Conservation (phyloP, 78 protist genomes). For the Dictyostelium capitatum region DNA sequence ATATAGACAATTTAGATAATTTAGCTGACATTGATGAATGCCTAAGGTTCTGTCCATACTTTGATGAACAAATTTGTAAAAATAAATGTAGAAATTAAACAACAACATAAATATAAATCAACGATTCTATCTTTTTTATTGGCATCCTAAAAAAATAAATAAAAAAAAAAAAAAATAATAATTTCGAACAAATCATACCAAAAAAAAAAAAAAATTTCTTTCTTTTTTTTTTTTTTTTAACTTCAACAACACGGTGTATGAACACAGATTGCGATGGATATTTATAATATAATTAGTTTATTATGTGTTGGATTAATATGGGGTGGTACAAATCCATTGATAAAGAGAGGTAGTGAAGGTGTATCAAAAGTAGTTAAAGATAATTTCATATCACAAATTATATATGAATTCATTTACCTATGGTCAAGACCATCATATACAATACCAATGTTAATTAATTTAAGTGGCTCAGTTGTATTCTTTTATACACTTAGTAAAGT, state of each 20-base stretch:
- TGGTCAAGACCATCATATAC: constrained; percentile 71
- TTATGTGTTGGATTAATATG: constrained; percentile 74
- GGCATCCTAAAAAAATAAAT: not conserved
- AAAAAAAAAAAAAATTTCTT: no score
- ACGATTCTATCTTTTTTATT: no score
- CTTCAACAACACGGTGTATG: no score
- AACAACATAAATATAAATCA: no score
- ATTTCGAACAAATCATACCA: no score
- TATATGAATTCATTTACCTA: constrained; percentile 62
- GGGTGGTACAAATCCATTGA: constrained; percentile 85
- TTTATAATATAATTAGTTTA: constrained; percentile 44
- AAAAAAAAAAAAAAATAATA: not conserved
- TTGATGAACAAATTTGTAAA: no score
- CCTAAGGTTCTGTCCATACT: no score
- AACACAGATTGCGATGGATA: no score
- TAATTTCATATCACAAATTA: constrained; percentile 21
- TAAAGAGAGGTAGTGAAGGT: constrained; percentile 78
- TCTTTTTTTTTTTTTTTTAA: no score
- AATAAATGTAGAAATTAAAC: no score
- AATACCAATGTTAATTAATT: constrained; percentile 68
- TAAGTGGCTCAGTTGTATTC: constrained; percentile 77
- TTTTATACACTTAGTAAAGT: constrained; percentile 66
- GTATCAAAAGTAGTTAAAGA: constrained; percentile 26
- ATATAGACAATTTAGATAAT: no score
- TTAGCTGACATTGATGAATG: no score